Percentiles rank a stretch among this genome's conserved stretches.
Conservation (phyloP, 2,329 filamentous ascomycete species). For the Beauveria scarabaeidicola region DNA sequence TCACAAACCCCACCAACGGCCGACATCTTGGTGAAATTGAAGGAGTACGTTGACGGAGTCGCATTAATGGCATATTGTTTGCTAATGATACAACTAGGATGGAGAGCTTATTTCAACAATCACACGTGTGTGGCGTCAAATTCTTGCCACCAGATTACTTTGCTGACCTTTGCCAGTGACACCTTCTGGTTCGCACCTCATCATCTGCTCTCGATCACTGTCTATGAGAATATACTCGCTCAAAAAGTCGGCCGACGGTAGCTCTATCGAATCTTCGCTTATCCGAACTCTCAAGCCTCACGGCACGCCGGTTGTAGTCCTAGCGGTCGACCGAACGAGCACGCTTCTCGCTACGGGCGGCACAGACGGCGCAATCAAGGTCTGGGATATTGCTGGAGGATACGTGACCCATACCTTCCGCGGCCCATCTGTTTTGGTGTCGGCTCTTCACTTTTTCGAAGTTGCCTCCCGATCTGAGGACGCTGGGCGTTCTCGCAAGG, state of each 20-base stretch:
- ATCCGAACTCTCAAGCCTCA: constrained; percentile 82
- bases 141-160: background rate
- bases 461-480: constrained; percentile 40
- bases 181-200: constrained; percentile 76
- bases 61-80: background rate
- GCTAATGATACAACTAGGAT: constrained; percentile 43
- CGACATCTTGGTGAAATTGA: constrained; percentile 78
- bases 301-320: constrained; percentile 76
- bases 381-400: constrained; percentile 89
- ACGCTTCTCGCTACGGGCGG: constrained; percentile 87
- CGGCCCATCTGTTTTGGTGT: constrained; percentile 84
- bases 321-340: constrained; percentile 77
- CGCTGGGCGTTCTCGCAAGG: constrained; percentile 19
- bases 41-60: constrained; percentile 48
- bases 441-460: constrained; percentile 87
- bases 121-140: constrained; percentile 37
- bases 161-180: constrained; percentile 51
- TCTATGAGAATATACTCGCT: constrained; percentile 89
- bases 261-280: constrained; percentile 56
- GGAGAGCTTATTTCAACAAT: constrained; percentile 72
- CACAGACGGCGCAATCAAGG: constrained; percentile 87
- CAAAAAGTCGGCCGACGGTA: constrained; percentile 46
- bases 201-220: constrained; percentile 88
- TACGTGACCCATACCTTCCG: constrained; percentile 94
- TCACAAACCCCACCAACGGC: constrained; percentile 78